A percentile compares a stretch with the other conserved stretches of the same genome.
phyloP scores from a whole-genome alignment of 2,329 filamentous ascomycete genomes.

The Chaetomium strumarium region DNA sequence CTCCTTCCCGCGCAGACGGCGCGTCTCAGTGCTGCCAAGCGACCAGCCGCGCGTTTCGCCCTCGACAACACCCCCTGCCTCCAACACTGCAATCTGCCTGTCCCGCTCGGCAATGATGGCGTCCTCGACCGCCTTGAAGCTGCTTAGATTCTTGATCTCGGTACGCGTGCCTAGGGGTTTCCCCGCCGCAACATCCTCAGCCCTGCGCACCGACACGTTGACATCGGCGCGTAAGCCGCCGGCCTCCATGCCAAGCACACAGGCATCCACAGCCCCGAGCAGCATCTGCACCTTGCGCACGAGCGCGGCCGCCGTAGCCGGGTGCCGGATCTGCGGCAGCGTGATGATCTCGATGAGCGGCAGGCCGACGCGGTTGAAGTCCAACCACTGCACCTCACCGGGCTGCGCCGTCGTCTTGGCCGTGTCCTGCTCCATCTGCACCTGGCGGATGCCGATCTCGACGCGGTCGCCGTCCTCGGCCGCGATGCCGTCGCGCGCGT shows the following conservation, averaged over 20 bases:
- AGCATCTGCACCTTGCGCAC: constrained; percentile 84
- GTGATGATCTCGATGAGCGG: constrained; percentile 96
- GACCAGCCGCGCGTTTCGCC: constrained; percentile 94
- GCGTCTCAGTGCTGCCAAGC: constrained; percentile 75
- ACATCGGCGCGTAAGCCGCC: constrained; percentile 90
- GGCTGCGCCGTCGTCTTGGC: constrained; percentile 84
- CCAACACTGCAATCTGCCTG: constrained; percentile 75
- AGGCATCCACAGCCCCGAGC: constrained; percentile 74
- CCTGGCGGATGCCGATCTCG: constrained; percentile 77
- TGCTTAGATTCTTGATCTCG: constrained; percentile 96
- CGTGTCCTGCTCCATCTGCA: constrained; percentile 97
- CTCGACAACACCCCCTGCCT: constrained; percentile 65
- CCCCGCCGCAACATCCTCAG: constrained; percentile 34
- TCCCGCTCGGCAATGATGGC: constrained; percentile 88
- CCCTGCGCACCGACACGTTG: constrained; percentile 78
- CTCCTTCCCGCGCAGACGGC: constrained; percentile 81
- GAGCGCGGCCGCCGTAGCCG: constrained; percentile 78
- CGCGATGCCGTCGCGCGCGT: constrained; percentile 71
- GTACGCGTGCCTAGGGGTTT: constrained; percentile 72
- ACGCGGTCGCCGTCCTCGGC: constrained; percentile 65
- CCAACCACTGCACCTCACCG: constrained; percentile 68
- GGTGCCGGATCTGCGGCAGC: constrained; percentile 78
- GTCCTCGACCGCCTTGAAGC: constrained; percentile 91
- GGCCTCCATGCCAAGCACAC: constrained; percentile 86
- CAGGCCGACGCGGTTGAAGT: constrained; percentile 89